These are phyloP conservation scores for Plenodomus tracheiphilus DNA, from an alignment of 2,329 filamentous ascomycete species.

Conservation along the genomic window DNA sequence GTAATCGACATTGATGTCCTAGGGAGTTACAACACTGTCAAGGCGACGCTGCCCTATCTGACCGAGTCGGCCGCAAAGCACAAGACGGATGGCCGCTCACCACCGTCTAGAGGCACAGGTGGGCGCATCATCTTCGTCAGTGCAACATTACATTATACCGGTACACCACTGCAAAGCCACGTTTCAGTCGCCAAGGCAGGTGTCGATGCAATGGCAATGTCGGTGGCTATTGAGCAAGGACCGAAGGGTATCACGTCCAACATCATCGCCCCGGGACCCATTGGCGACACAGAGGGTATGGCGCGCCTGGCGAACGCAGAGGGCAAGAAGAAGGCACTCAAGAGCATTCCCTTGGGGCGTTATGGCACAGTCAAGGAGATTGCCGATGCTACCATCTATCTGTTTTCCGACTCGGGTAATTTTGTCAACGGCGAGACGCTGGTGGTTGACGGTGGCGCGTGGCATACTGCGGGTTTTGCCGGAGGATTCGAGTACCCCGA, in stretches of 20 bases:
- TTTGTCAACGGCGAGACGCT: conserved; percentile 84
- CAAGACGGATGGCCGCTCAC: conserved; percentile 61
- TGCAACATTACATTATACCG: conserved; percentile 88
- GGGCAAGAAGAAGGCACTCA: conserved; percentile 31
- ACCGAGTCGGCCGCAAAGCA: conserved; percentile 70
- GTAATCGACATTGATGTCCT: conserved; percentile 97
- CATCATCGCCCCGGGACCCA: conserved; percentile 84
- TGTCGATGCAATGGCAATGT: conserved; percentile 80
- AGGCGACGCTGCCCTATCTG: conserved; percentile 84
- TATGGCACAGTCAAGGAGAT: conserved; percentile 84
- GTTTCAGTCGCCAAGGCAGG: conserved; percentile 91
- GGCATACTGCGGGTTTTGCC: conserved; percentile 48
- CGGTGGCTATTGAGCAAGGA: conserved; percentile 85
- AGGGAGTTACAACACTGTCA: conserved; percentile 92
- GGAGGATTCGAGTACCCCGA: conserved; percentile 59
- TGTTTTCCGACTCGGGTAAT: conserved; percentile 84
- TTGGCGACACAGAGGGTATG: conserved; percentile 74
- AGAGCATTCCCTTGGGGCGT: conserved; percentile 69
- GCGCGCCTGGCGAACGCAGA: conserved; percentile 46
- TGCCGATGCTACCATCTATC: conserved; percentile 85
- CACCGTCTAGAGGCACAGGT: conserved; percentile 59
- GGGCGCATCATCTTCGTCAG: conserved; percentile 89
- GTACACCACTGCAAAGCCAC: conserved; percentile 82
- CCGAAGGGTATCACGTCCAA: conserved; percentile 86
- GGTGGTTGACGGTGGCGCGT: conserved; percentile 63